Evolutionary conservation across 2,329 filamentous ascomycete species (phyloP).

Genomic region (Byssoonygena ceratinophila): DNA sequence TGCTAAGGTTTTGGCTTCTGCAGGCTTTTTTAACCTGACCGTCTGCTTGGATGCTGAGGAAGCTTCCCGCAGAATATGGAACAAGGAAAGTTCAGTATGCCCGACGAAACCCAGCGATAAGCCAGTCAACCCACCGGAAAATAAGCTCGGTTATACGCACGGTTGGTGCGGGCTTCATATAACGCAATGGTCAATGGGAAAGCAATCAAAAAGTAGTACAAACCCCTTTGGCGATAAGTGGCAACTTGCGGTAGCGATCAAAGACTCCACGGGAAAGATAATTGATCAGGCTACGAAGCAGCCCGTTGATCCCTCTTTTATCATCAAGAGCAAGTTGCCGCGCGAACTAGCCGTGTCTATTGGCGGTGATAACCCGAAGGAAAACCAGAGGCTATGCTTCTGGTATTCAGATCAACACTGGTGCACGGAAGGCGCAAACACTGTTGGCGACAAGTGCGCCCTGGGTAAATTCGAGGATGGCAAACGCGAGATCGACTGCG

Average conservation of each 20-base stretch:
- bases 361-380: not conserved
- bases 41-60: constrained; percentile 4
- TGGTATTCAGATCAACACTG: constrained; percentile 10
- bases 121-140: constrained; percentile 5
- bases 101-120: not conserved
- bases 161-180: constrained; percentile 8
- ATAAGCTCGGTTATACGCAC: constrained; percentile 3
- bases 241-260: constrained; percentile 3
- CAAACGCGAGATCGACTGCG: constrained; percentile 9
- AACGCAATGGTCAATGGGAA: constrained; percentile 9
- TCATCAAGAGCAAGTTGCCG: constrained; percentile 5
- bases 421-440: constrained; percentile 7
- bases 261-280: constrained; percentile 5
- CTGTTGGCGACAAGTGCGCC: not conserved
- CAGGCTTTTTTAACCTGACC: constrained; percentile 7
- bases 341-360: constrained; percentile 1
- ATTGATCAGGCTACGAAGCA: constrained; percentile 11
- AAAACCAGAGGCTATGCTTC: constrained; percentile 5
- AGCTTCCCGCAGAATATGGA: constrained; percentile 1
- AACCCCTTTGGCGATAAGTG: constrained; percentile 6
- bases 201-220: not conserved
- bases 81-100: constrained; percentile 1
- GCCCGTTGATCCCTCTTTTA: constrained; percentile 1
- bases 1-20: not conserved
- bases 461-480: constrained; percentile 3